Evolutionary conservation across 1,139 yeast species (phyloP).

Genomic region (Pichia sp.): DNA sequence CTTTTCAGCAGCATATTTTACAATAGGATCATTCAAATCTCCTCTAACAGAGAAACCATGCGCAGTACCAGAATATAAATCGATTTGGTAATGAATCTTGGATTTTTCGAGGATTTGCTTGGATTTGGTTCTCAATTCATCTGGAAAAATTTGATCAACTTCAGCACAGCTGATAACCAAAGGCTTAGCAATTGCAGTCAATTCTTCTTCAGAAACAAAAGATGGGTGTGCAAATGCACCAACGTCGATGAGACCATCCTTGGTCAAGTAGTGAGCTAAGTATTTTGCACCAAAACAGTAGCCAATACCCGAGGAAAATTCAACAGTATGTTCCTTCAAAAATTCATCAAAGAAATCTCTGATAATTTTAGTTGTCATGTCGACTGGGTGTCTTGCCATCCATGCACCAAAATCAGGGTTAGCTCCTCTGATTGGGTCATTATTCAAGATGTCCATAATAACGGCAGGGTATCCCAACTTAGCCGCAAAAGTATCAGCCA

Average conservation of each 20-base stretch:
- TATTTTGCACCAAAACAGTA: slow-evolving; percentile 83
- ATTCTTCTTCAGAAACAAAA: slow-evolving; percentile 54
- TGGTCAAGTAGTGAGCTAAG: slow-evolving; percentile 44
- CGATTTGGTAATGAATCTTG: slow-evolving; percentile 44
- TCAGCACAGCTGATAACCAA: slow-evolving; percentile 67
- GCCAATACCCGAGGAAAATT: slow-evolving; percentile 56
- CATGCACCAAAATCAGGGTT: slow-evolving; percentile 33
- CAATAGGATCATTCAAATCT: slow-evolving; percentile 46
- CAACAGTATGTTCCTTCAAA: slow-evolving; percentile 37
- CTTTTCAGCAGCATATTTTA: slow-evolving; percentile 64
- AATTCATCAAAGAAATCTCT: slow-evolving; percentile 34
- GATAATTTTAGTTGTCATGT: slow-evolving; percentile 33
- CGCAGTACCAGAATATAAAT: slow-evolving; percentile 48
- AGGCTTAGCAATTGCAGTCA: slow-evolving; percentile 51
- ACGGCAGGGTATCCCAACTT: slow-evolving; percentile 54
- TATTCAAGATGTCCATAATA: slow-evolving; percentile 64
- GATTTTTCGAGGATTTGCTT: slow-evolving; percentile 46
- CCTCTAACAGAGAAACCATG: slow-evolving; percentile 83
- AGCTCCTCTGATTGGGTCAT: slow-evolving; percentile 37
- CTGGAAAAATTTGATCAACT: slow-evolving; percentile 51
- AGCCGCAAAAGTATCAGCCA: slow-evolving; percentile 66
- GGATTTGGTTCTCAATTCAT: slow-evolving; percentile 52
- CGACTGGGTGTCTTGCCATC: slow-evolving; percentile 46
- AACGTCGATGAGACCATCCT: slow-evolving; percentile 41
- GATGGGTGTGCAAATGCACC: slow-evolving; percentile 83